A percentile compares a stretch with the other conserved stretches of the same genome.
phyloP scores from a whole-genome alignment of 352 stramenopile genomes.

The Thalassiosira ordinaria region DNA sequence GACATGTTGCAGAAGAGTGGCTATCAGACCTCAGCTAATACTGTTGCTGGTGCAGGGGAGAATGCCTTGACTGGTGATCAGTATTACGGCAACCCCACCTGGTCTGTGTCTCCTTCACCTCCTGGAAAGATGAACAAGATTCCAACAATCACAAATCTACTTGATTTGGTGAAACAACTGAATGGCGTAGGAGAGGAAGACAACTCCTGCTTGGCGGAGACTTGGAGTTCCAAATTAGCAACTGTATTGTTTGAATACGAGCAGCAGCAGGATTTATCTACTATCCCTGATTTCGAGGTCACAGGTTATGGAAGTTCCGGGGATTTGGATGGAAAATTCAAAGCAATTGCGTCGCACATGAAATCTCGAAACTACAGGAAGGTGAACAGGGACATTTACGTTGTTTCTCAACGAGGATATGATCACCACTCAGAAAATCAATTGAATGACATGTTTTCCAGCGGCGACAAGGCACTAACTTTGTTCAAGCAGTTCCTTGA shows the following conservation, averaged over 20 bases:
- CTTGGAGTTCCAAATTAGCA: slow-evolving; percentile 18
- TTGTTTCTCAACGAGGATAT: slow-evolving; percentile 64
- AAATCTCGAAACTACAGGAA: slow-evolving; percentile 10
- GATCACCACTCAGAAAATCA: slow-evolving; percentile 83
- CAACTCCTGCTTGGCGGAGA: slow-evolving; percentile 16
- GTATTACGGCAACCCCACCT: neutral
- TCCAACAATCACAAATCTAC: slow-evolving; percentile 19
- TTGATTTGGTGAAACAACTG: slow-evolving; percentile 28
- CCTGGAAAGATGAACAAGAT: slow-evolving; percentile 9
- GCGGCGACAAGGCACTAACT: no score
- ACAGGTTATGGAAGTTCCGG: no score
- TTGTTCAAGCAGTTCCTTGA: slow-evolving; percentile 75
- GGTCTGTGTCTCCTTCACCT: no score
- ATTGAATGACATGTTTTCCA: no score
- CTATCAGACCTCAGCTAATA: slow-evolving; percentile 39
- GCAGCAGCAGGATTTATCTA: neutral
- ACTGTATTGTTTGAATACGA: slow-evolving; percentile 23
- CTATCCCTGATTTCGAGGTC: slow-evolving; percentile 7
- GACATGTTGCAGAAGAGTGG: slow-evolving; percentile 48
- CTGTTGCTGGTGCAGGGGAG: neutral
- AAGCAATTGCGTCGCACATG: neutral
- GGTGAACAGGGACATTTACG: slow-evolving; percentile 63
- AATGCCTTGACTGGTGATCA: slow-evolving; percentile 8
- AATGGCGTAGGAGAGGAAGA: slow-evolving; percentile 28
- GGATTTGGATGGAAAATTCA: neutral